Conservation (phyloP, 1,139 yeast species). For the Geotrichum histeridarum region DNA sequence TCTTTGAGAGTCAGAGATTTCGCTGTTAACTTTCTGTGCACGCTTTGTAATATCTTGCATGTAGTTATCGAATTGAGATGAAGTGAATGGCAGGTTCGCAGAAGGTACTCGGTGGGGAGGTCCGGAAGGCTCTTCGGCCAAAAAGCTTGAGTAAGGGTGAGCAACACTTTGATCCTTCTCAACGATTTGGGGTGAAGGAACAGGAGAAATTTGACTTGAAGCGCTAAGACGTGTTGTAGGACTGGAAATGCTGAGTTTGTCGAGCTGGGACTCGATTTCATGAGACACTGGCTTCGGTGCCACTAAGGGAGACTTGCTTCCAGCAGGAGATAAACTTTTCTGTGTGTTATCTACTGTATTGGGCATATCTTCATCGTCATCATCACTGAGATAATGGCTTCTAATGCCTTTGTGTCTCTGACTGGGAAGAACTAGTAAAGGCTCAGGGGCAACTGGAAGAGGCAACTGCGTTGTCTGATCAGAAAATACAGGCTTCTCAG, state of each 20-base stretch:
- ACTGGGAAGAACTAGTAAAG: constrained; percentile 14
- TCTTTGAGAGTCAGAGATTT: not conserved
- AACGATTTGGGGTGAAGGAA: no score
- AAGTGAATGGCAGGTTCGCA: not conserved
- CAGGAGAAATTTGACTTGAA: no score
- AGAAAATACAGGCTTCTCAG: not conserved
- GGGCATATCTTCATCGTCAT: not conserved
- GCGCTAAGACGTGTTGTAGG: no score
- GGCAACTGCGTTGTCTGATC: not conserved
- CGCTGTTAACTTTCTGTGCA: constrained; percentile 6
- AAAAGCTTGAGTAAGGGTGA: no score
- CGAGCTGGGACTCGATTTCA: no score
- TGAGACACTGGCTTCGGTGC: no score
- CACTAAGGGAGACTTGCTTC: no score
- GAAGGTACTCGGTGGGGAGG: not conserved
- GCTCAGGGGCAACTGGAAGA: not conserved
- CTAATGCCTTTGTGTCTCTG: not conserved
- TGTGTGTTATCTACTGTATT: no score
- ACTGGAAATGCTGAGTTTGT: no score
- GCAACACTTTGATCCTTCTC: no score
- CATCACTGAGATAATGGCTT: not conserved
- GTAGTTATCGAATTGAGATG: constrained; percentile 9
- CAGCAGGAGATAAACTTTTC: no score
- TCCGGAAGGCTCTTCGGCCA: not conserved
- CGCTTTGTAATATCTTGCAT: constrained; percentile 16